These are phyloP conservation scores for Ulota crispa DNA, from an alignment of 225 moss, liverwort and hornwort species.

Conservation along the genomic window DNA sequence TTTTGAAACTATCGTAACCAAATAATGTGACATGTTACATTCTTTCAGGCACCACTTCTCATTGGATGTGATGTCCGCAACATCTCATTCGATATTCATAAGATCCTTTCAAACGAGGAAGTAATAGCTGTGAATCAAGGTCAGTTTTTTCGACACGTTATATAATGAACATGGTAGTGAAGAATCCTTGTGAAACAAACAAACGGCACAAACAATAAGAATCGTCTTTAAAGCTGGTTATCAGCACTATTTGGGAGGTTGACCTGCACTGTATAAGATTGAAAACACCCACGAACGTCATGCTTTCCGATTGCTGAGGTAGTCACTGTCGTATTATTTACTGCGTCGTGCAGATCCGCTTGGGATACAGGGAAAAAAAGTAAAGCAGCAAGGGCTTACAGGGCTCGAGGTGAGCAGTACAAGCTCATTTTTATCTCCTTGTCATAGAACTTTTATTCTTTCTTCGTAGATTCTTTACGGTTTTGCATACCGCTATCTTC, in stretches of 20 bases:
- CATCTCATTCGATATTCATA: slow-evolving; percentile 51
- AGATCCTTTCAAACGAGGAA: slow-evolving; percentile 81
- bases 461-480: background rate
- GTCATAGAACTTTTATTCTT: background rate
- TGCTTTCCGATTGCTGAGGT: background rate
- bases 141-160: slow-evolving; percentile 18
- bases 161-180: background rate
- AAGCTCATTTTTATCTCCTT: background rate
- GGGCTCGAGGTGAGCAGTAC: slow-evolving; percentile 57
- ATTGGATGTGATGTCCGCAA: slow-evolving; percentile 84
- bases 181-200: background rate
- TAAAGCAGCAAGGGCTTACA: slow-evolving; percentile 23
- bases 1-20: background rate
- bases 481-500: background rate
- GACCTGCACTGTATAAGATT: background rate
- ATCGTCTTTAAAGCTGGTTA: background rate
- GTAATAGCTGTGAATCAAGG: slow-evolving; percentile 97
- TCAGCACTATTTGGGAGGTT: background rate
- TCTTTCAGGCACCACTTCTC: slow-evolving; percentile 82
- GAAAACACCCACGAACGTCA: background rate
- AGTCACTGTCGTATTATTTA: background rate
- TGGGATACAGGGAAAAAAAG: slow-evolving; percentile 76
- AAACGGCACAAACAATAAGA: background rate
- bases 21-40: slow-evolving; percentile 7
- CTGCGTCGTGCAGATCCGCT: slow-evolving; percentile 61